phyloP scores from a whole-genome alignment of 1,284 basidiomycete species.

The Dichomitus squalens region DNA sequence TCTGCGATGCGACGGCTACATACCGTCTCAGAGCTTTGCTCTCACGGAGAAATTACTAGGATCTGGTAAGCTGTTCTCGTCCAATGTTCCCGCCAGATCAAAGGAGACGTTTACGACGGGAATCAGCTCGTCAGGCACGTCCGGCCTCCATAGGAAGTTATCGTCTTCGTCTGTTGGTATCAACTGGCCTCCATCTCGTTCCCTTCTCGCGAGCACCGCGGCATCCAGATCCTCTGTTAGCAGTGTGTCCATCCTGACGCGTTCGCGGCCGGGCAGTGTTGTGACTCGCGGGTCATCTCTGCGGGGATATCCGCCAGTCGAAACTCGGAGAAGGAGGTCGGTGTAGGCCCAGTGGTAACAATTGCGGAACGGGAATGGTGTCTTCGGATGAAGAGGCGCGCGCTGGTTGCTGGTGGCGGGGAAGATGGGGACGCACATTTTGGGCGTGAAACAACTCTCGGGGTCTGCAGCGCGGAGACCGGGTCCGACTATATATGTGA shows the following conservation, averaged over 20 bases:
- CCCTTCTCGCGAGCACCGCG: neutral
- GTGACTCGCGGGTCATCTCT: neutral
- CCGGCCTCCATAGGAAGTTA: neutral
- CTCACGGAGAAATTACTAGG: neutral
- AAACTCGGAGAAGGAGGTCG: conserved; percentile 1
- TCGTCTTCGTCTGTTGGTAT: neutral
- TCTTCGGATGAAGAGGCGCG: neutral
- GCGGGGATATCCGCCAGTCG: neutral
- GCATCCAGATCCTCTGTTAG: neutral
- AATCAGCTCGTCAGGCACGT: neutral
- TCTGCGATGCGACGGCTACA: neutral
- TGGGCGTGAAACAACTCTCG: neutral
- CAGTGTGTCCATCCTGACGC: neutral
- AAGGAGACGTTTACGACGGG: neutral
- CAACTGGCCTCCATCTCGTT: neutral
- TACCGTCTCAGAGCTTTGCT: neutral
- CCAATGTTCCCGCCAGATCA: neutral
- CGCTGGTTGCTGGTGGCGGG: conserved; percentile 7
- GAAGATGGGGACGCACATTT: conserved; percentile 12
- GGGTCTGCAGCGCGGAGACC: neutral
- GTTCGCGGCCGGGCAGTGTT: neutral
- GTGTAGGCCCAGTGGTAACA: conserved; percentile 12
- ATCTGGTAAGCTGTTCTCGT: neutral
- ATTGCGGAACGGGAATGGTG: conserved; percentile 12
- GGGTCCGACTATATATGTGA: neutral